These are phyloP conservation scores for Aspergillus terreus DNA, from an alignment of 2,329 filamentous ascomycete genomes.

Conservation along the genomic window DNA sequence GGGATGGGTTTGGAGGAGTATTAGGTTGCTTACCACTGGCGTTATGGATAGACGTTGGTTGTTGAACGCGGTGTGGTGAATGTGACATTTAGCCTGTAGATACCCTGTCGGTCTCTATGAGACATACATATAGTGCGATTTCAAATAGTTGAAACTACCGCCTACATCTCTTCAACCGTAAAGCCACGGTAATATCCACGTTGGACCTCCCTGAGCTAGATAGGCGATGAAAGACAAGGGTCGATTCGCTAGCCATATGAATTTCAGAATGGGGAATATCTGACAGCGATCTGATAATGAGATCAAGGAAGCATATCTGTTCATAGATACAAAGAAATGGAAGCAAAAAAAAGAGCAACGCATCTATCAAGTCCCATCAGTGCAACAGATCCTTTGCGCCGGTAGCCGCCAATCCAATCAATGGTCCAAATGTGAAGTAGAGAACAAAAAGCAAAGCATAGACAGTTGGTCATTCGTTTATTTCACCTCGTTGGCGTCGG, in stretches of 20 bases:
- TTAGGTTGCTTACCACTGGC: background rate
- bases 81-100: background rate
- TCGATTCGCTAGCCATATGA: background rate
- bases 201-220: no score
- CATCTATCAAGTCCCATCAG: constrained; percentile 3
- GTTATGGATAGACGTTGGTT: constrained; percentile 15
- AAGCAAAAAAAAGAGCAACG: constrained; percentile 4
- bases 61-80: background rate
- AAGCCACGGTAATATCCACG: no score
- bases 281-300: background rate
- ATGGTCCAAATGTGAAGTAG: constrained; percentile 1
- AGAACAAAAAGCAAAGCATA: background rate
- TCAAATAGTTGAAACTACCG: no score
- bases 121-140: no score
- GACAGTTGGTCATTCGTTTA: constrained; percentile 11
- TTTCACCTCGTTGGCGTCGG: constrained; percentile 43
- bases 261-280: background rate
- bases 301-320: constrained; percentile 4
- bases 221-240: background rate
- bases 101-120: background rate
- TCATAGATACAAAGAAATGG: constrained; percentile 26
- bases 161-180: no score
- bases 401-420: constrained; percentile 5
- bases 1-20: constrained; percentile 43
- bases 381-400: constrained; percentile 2